Base-by-base conservation (phyloP, 805 yeast species). In the Saccharomyces cerevisiae region DNA sequence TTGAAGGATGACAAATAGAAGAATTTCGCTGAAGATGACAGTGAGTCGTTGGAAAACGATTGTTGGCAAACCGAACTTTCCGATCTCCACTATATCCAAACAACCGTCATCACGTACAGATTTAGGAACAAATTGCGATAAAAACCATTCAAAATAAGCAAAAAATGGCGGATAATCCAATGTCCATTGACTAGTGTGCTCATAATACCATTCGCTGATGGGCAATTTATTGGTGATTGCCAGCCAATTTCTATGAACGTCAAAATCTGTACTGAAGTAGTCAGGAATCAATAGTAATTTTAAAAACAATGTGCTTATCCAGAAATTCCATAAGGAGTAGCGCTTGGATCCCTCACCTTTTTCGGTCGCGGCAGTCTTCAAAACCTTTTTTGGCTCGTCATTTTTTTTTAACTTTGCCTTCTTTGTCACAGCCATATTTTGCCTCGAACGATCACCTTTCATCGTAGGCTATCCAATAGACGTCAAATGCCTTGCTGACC, bases 131-230 rank as follows among this genome's bases (percentile, higher is more conserved):
- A 87, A 76, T 51, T 77, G 84, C 0, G 96, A 77, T 49, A 94
- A 67, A 2, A 77, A 22, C 87, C 90, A 89, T 69, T 94, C 99
- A 62, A 94, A 92, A 70, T 89, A 91, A 0, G 99, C 99, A 70
- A 94, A 94, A 63, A 90, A 88, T 0, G 99, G 99, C 10, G 99
- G 99, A 71, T 92, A 94, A 69, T 94, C 99, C 46, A 94, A 73
- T 0, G 98, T 94, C 97, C 98, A 94, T 66, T 87, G 90, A 48
- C 81, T 79, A 0, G 89, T 82, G 49, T 76, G 70, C 59, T 94
- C 96, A 46, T 76, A 67, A 67, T 94, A 94, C 99, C 99, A 94
- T 53, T 85, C 68, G 14, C 72, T 71, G 17, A 91, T 50, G 0
- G 97, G 97, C 21, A 91, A 70, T 4, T 77, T 77, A 61, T 83